These are phyloP conservation scores for Termitomyces sp. DNA, from an alignment of 768 basidiomycete species.

Conservation along the genomic window DNA sequence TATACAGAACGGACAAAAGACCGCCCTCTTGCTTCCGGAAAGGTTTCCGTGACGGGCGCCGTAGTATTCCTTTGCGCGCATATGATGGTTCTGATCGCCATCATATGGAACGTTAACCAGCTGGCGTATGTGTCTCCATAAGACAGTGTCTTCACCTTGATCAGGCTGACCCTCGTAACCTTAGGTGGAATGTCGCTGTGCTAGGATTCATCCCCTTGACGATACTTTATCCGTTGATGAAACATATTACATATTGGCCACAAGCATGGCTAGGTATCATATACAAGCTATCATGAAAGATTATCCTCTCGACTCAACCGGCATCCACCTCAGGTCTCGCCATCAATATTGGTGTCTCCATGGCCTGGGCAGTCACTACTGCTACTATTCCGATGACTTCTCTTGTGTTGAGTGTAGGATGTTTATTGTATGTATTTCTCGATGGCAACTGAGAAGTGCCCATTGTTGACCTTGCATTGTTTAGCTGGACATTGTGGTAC, in stretches of 20 bases:
- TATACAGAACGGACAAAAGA: slow-evolving; percentile 13
- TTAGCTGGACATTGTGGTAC: slow-evolving; percentile 16
- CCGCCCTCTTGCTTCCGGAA: slow-evolving; percentile 25
- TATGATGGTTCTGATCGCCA: slow-evolving; percentile 2
- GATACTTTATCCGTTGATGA: slow-evolving; percentile 32
- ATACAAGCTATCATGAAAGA: neutral
- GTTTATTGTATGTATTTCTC: slow-evolving; percentile 2
- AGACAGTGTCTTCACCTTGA: neutral
- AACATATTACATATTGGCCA: slow-evolving; percentile 36
- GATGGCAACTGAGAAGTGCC: no score
- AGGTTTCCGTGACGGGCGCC: slow-evolving; percentile 23
- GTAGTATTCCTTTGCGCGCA: slow-evolving; percentile 19
- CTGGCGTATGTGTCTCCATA: slow-evolving; percentile 5
- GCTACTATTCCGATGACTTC: neutral
- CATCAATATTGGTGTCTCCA: slow-evolving; percentile 3
- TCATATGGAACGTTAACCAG: slow-evolving; percentile 12
- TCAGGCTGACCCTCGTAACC: neutral
- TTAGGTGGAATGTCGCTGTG: slow-evolving; percentile 9
- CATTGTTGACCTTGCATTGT: neutral
- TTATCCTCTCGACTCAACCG: neutral
- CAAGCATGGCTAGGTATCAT: slow-evolving; percentile 39
- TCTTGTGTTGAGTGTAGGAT: neutral
- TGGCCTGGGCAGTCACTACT: slow-evolving; percentile 6
- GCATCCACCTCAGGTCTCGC: neutral
- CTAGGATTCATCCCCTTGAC: slow-evolving; percentile 14